These are phyloP conservation scores for Coemansia sp. DNA, from an alignment of 192 early-diverging fungal genomes.

Conservation along the genomic window DNA sequence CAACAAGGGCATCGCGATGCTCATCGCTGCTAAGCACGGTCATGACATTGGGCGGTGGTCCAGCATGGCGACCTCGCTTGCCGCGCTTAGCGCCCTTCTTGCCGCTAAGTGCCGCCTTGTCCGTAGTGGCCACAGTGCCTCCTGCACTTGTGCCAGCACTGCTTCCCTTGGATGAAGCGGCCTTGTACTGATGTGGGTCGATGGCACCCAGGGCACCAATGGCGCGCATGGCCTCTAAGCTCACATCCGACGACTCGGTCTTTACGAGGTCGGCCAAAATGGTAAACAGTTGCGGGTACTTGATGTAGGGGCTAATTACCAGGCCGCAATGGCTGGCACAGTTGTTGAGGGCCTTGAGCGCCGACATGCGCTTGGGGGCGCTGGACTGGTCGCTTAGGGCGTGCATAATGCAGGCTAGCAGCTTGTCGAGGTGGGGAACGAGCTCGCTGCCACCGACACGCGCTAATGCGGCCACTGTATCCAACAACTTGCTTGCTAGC, in stretches of 20 bases:
- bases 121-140: not conserved
- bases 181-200: slow-evolving; percentile 79
- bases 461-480: slow-evolving; percentile 75
- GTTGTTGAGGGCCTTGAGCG: slow-evolving; percentile 84
- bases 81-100: slow-evolving; percentile 5
- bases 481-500: slow-evolving; percentile 55
- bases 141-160: not conserved
- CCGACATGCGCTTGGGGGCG: slow-evolving; percentile 81
- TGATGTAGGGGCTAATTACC: slow-evolving; percentile 87
- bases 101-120: not conserved
- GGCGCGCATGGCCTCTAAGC: slow-evolving; percentile 83
- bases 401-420: slow-evolving; percentile 87
- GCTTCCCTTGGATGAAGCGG: not conserved
- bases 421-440: slow-evolving; percentile 73
- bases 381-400: slow-evolving; percentile 88
- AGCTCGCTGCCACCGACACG: slow-evolving; percentile 85
- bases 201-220: slow-evolving; percentile 94
- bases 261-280: slow-evolving; percentile 81
- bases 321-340: slow-evolving; percentile 83
- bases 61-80: slow-evolving; percentile 9
- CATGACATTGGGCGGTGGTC: slow-evolving; percentile 30
- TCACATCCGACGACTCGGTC: slow-evolving; percentile 75
- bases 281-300: slow-evolving; percentile 83
- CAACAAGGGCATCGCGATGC: slow-evolving; percentile 7
- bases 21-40: slow-evolving; percentile 23